Conservation (phyloP, 148 eudicot species). For the Persicaria tinctoria region DNA sequence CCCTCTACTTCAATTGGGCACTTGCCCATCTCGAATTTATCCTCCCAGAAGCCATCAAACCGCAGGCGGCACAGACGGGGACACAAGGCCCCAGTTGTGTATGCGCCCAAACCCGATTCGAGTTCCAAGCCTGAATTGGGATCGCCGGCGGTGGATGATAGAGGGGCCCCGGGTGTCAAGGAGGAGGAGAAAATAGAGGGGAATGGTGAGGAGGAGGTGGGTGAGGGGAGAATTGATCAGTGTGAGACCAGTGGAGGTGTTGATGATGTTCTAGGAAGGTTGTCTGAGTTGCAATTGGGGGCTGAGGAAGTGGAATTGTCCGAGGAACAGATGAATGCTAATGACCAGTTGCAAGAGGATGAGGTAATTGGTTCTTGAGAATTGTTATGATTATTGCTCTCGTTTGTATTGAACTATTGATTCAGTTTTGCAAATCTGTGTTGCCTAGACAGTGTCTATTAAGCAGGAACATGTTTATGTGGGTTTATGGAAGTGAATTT, state of each 20-base stretch:
- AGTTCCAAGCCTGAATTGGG: conserved; percentile 22
- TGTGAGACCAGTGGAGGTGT: conserved; percentile 14
- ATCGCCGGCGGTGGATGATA: conserved; percentile 15
- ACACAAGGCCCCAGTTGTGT: conserved; percentile 21
- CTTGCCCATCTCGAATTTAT: conserved; percentile 13
- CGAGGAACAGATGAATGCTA: conserved; percentile 44
- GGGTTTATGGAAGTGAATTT: neutral
- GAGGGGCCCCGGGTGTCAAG: conserved; percentile 13
- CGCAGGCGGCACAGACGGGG: conserved; percentile 22
- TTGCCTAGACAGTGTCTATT: neutral
- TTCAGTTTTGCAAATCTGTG: neutral
- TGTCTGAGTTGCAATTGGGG: conserved; percentile 42
- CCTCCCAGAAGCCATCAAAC: conserved; percentile 12
- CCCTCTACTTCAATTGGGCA: conserved; percentile 10
- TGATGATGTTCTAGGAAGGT: conserved; percentile 37
- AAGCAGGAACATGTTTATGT: neutral
- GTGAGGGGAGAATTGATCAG: conserved; percentile 13
- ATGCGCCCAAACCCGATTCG: conserved; percentile 12
- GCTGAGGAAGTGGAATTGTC: conserved; percentile 44
- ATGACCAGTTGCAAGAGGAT: conserved; percentile 86
- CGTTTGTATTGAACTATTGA: neutral
- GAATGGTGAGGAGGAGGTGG: conserved; percentile 2
- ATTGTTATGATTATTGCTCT: neutral
- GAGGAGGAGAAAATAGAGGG: conserved; percentile 20
- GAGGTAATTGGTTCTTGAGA: conserved; percentile 45